Percentiles rank a stretch among this genome's conserved stretches.
Evolutionary conservation across 2,329 filamentous ascomycete species (phyloP).

Genomic region (Ceratocystis cubensis): DNA sequence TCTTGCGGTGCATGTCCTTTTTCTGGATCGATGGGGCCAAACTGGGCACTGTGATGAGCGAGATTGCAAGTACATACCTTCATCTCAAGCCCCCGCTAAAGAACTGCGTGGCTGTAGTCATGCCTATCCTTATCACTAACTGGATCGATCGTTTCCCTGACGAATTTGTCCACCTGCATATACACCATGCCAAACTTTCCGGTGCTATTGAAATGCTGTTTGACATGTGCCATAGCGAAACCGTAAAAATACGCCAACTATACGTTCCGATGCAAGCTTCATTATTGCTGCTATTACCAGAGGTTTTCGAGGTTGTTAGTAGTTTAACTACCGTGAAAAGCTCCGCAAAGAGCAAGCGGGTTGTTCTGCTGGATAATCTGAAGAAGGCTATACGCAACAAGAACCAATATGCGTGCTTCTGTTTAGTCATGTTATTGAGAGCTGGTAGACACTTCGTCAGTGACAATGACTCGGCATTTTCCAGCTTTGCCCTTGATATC

Average conservation of each 20-base stretch:
- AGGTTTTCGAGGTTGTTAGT: conserved; percentile 58
- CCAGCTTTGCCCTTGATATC: conserved; percentile 57
- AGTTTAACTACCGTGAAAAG: conserved; percentile 53
- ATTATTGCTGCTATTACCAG: conserved; percentile 51
- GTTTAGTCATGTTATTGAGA: conserved; percentile 48
- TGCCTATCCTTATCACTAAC: conserved; percentile 50
- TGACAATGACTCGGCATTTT: conserved; percentile 49
- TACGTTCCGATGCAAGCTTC: conserved; percentile 50
- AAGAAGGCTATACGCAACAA: conserved; percentile 51
- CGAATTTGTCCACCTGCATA: conserved; percentile 53
- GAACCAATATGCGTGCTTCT: conserved; percentile 56
- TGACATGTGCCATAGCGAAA: conserved; percentile 52
- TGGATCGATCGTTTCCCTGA: conserved; percentile 54
- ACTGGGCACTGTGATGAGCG: conserved; percentile 49
- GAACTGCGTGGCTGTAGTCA: conserved; percentile 48
- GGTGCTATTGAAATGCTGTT: conserved; percentile 54
- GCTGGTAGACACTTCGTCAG: conserved; percentile 51
- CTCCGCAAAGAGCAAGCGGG: conserved; percentile 51
- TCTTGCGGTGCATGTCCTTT: conserved; percentile 47
- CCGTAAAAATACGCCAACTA: conserved; percentile 42
- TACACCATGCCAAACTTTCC: conserved; percentile 48
- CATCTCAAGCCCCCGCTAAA: conserved; percentile 53
- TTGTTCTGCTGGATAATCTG: conserved; percentile 50
- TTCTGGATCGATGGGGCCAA: conserved; percentile 53
- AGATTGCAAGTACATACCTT: conserved; percentile 54